phyloP scores from a whole-genome alignment of 73 alveolate genomes.

The Symbiodinium natans region DNA sequence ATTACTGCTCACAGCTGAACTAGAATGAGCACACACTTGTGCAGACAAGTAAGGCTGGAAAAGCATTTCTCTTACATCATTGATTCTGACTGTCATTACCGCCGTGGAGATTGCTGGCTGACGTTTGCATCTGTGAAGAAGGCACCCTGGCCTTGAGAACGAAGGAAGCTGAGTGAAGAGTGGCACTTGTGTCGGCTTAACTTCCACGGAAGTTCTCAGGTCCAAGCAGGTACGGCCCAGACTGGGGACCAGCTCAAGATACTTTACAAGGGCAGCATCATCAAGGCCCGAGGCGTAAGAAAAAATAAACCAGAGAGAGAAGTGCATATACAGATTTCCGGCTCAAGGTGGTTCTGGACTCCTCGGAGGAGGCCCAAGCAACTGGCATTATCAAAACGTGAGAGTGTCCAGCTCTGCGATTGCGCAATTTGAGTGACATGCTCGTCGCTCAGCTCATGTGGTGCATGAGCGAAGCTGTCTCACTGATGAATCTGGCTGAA shows the following conservation, averaged over 20 bases:
- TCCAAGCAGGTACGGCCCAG: neutral
- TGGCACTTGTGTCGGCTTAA: too few species aligned
- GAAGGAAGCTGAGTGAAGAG: too few species aligned
- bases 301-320: neutral
- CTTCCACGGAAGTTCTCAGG: neutral
- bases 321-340: neutral
- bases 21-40: too few species aligned
- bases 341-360: neutral
- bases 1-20: too few species aligned
- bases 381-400: neutral
- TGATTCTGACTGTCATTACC: slow-evolving; percentile 36
- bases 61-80: neutral
- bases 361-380: neutral
- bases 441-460: neutral
- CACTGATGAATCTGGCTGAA: neutral
- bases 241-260: neutral
- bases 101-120: slow-evolving; percentile 82
- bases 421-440: neutral
- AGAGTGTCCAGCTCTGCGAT: neutral
- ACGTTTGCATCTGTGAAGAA: slow-evolving; percentile 33
- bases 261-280: slow-evolving; percentile 42
- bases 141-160: too few species aligned
- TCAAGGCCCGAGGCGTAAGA: neutral
- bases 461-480: neutral
- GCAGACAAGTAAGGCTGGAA: neutral